These are phyloP conservation scores for Brettanomyces custersianus DNA, from an alignment of 805 yeast species.

Conservation along the genomic window DNA sequence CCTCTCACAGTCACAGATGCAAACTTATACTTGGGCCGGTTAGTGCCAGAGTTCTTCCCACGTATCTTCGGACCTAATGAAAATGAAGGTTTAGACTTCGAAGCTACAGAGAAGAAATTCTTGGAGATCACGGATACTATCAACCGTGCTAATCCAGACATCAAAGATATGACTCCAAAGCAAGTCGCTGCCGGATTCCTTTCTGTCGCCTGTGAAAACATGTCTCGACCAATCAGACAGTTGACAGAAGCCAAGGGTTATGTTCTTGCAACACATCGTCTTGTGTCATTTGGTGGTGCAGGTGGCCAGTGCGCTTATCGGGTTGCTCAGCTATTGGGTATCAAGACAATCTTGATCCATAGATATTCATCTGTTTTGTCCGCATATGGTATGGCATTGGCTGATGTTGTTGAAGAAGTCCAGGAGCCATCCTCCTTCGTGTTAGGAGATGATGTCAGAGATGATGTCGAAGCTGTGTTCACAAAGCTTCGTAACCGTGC, in stretches of 20 bases:
- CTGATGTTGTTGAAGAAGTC: constrained; percentile 75
- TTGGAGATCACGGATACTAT: constrained; percentile 44
- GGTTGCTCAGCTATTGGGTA: constrained; percentile 65
- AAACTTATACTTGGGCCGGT: constrained; percentile 60
- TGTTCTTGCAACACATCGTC: constrained; percentile 50
- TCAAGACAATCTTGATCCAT: constrained; percentile 62
- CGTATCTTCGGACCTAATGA: constrained; percentile 78
- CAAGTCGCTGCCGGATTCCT: constrained; percentile 77
- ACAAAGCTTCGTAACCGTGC: constrained; percentile 36
- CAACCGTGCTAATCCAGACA: constrained; percentile 39
- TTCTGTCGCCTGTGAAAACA: constrained; percentile 76
- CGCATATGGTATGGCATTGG: constrained; percentile 83
- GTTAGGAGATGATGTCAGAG: constrained; percentile 25
- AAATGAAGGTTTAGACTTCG: constrained; percentile 56
- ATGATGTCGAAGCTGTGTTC: constrained; percentile 36
- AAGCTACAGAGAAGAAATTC: constrained; percentile 42
- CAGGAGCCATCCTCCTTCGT: constrained; percentile 60
- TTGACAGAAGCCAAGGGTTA: constrained; percentile 82
- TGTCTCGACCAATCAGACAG: constrained; percentile 86
- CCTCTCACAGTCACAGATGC: constrained; percentile 85
- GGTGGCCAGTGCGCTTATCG: constrained; percentile 88
- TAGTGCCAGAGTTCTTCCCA: constrained; percentile 69
- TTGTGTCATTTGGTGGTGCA: constrained; percentile 88
- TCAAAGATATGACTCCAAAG: constrained; percentile 39
- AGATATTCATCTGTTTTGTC: constrained; percentile 76